Conservation (phyloP, 2,329 filamentous ascomycete species). For the Cercospora brassicicola region DNA sequence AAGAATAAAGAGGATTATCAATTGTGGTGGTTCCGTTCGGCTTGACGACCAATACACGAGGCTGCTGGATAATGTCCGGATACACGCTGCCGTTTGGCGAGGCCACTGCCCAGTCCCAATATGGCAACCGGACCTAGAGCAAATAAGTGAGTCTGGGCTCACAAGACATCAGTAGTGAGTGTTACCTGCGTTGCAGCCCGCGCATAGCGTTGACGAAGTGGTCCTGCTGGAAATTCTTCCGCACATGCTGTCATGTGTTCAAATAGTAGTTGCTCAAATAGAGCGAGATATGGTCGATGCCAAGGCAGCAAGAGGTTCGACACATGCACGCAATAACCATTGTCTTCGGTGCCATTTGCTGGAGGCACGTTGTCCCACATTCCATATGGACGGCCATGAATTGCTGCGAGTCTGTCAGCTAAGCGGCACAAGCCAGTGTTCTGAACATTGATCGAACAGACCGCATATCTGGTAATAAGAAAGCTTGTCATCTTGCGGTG, state of each 20-base stretch:
- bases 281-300: conserved; percentile 76
- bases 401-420: conserved; percentile 52
- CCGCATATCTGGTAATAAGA: conserved; percentile 81
- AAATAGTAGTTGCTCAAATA: conserved; percentile 50
- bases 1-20: conserved; percentile 39
- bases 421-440: background rate
- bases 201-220: conserved; percentile 42
- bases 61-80: conserved; percentile 44
- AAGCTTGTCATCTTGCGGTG: conserved; percentile 61
- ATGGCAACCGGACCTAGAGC: conserved; percentile 45
- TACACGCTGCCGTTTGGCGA: conserved; percentile 38
- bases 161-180: background rate
- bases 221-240: conserved; percentile 43
- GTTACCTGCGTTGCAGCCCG: conserved; percentile 38
- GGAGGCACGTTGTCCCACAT: conserved; percentile 56
- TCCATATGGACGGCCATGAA: conserved; percentile 72
- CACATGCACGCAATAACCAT: conserved; percentile 75
- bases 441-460: conserved; percentile 41
- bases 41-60: conserved; percentile 41
- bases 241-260: conserved; percentile 45
- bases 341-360: conserved; percentile 54
- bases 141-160: background rate
- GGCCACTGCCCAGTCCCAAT: conserved; percentile 51
- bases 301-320: conserved; percentile 76
- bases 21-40: conserved; percentile 39